Evolutionary conservation across 2,329 filamentous ascomycete species (phyloP), one percentile per base, ranked within the genome.

Genomic region (Clarireedia homoeocarpa): DNA sequence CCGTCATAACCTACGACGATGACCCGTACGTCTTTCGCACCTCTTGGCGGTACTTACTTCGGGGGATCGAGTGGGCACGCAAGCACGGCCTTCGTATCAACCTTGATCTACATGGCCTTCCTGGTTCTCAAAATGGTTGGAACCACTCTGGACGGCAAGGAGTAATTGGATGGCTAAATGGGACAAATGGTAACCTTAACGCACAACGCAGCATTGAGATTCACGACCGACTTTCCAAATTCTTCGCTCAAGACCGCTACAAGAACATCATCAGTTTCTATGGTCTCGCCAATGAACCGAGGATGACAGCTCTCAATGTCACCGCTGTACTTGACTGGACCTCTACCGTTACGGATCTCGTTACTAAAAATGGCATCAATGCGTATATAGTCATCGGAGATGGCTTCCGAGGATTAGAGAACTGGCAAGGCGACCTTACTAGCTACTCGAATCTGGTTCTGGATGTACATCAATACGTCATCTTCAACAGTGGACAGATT

Each of bases 381-480:
- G 82, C 86, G 36, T 75, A 83, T 40, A 73, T 97, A 56, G 85
- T 95, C 40, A 94, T 99, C 67, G 92, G 91, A 55, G 94, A 99
- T 71, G 94, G 94, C 24, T 99, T 99, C 76, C 83, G 95, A 73
- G 92, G 92, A 10, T 81, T 97, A 4, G 78, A 80, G 62, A 92
- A 95, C 67, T 99, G 94, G 94, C 85, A 96, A 70, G 89, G 89
- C 42, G 79, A 88, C 69, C 80, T 97, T 63, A 81, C 86, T 63
- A 77, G 79, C 23, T 80, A 88, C 67, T 77, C 85, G 48, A 81
- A 85, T 61, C 77, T 97, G 62, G 81, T 95, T 17, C 82, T 99
- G n/a, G 94, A 99, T 72, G 94, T 95, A 39, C 94, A 99, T 73
- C 92, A 97, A 72, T 99, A 99, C 71, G 89, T 95, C 67, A 96